These are phyloP conservation scores for Penicillium riverlandense DNA, from an alignment of 495 filamentous ascomycete genomes.

Conservation along the genomic window DNA sequence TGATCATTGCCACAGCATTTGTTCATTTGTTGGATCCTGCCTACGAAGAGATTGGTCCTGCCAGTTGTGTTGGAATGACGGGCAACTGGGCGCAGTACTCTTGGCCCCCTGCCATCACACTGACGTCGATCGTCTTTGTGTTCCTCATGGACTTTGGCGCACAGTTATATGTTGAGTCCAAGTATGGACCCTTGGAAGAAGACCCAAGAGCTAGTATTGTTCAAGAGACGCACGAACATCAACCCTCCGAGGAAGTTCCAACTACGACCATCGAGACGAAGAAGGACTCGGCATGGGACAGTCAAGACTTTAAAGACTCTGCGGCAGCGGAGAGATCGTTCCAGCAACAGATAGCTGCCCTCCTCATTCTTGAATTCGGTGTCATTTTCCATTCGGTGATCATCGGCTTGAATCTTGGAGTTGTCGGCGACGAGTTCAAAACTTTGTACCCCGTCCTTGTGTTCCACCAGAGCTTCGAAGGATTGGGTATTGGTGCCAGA, in stretches of 20 bases:
- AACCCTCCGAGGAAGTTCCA: no score
- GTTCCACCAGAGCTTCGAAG: conserved; percentile 30
- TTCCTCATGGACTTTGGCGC: conserved; percentile 39
- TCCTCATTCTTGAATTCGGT: no score
- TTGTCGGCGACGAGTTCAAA: conserved; percentile 53
- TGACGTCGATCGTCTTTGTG: conserved; percentile 26
- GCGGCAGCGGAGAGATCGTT: conserved; percentile 17
- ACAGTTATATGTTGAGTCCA: conserved; percentile 46
- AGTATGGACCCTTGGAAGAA: conserved; percentile 29
- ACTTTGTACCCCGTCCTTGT: conserved; percentile 62
- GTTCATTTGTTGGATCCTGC: conserved; percentile 48
- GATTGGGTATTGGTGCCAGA: conserved; percentile 28
- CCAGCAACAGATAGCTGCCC: conserved; percentile 40
- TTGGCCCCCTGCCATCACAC: conserved; percentile 36
- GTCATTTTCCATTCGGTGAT: no score
- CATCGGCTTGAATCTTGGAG: no score
- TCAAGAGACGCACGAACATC: no score
- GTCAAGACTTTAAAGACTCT: conserved; percentile 7
- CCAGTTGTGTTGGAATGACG: conserved; percentile 47
- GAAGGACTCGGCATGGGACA: background rate
- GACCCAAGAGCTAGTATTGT: no score
- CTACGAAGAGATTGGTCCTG: conserved; percentile 43
- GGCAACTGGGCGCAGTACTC: conserved; percentile 41
- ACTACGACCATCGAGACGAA: background rate
- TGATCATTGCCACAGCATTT: conserved; percentile 70